Evolutionary conservation across 2,329 filamentous ascomycete species (phyloP), one percentile per base, ranked within the genome.

Genomic region (Bisporella sp.): DNA sequence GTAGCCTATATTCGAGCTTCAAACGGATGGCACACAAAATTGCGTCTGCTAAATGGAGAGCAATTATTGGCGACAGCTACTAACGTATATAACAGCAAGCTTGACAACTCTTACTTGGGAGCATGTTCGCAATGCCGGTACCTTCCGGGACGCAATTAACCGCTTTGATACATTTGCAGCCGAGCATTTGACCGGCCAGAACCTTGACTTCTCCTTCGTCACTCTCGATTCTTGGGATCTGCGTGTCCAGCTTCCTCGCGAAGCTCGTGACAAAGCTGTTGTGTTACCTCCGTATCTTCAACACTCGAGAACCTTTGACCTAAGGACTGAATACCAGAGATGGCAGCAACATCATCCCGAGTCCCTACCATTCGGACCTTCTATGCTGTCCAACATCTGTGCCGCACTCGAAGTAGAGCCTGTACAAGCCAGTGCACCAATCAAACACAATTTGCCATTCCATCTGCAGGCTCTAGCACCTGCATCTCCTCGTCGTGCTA

Each of bases 261-360:
- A 99, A 75, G 93, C 93, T 66, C 89, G 93, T 64, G 93, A 99
- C 75, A 99, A 99, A 78, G 87, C 91, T 59, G 93, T 97, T 41
- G 93, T 97, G 47, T 81, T 99, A 35, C 93, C 93, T 28, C 87
- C 92, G 7, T 99, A 99, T 70, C 81, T 99, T 53, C 93, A 99
- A 74, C 93, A 99, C 75, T 96, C 93, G 39, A 85, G 93, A 54
- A 96, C 92, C 51, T 99, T 97, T 67, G 93, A 97, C 67, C 81
- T 99, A 51, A 87, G 93, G 57, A 95, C 90, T 64, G 93, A 99
- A 73, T 99, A 99, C 69, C 91, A 96, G 73, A 82, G 91, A 67
- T 99, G 93, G 91, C 93, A 97, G 72, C 89, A 95, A 64, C 92
- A 97, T 70, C 93, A 99, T 66, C 93, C 93, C 39, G 93, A 99